Conservation (phyloP, 2,329 filamentous ascomycete species). For the Ampelomyces quisqualis region DNA sequence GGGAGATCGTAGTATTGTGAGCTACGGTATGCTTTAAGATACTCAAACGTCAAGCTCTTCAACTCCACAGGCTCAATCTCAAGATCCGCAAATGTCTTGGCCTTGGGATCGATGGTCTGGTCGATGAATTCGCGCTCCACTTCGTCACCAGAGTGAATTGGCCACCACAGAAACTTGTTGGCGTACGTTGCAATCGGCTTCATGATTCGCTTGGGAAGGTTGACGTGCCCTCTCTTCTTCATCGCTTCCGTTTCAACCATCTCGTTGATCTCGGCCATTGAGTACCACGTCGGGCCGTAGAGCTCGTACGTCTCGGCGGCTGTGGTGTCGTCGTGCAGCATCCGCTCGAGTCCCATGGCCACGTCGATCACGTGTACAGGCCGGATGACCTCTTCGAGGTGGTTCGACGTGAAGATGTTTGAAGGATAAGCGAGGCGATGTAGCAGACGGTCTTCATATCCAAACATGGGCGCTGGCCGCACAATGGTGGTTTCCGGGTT, state of each 20-base stretch:
- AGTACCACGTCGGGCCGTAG: slow-evolving; percentile 91
- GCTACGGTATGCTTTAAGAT: slow-evolving; percentile 90
- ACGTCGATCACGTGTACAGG: slow-evolving; percentile 94
- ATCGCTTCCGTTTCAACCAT: slow-evolving; percentile 90
- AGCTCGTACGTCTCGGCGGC: slow-evolving; percentile 91
- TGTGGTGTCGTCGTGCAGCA: slow-evolving; percentile 88
- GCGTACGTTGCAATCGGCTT: slow-evolving; percentile 73
- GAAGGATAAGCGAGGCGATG: slow-evolving; percentile 77
- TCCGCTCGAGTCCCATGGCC: slow-evolving; percentile 81
- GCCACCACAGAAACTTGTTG: slow-evolving; percentile 89
- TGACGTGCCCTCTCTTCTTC: slow-evolving; percentile 86
- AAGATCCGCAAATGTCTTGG: slow-evolving; percentile 94
- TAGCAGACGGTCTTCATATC: slow-evolving; percentile 90
- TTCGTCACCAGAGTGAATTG: slow-evolving; percentile 76
- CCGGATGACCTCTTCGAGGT: slow-evolving; percentile 87
- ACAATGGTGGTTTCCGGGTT: slow-evolving; percentile 97
- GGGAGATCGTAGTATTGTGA: slow-evolving; percentile 89
- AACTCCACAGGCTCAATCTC: slow-evolving; percentile 87
- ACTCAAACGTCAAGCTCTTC: slow-evolving; percentile 85
- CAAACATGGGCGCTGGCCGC: slow-evolving; percentile 88
- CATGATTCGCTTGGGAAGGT: slow-evolving; percentile 77
- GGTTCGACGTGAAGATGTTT: slow-evolving; percentile 86
- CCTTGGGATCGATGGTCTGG: slow-evolving; percentile 83
- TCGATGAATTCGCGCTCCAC: slow-evolving; percentile 91
- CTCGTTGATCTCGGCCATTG: slow-evolving; percentile 79